Percentiles rank a stretch among this genome's conserved stretches.
Conservation (phyloP, 164 flowering plant genomes). For the Umbellularia californica region DNA sequence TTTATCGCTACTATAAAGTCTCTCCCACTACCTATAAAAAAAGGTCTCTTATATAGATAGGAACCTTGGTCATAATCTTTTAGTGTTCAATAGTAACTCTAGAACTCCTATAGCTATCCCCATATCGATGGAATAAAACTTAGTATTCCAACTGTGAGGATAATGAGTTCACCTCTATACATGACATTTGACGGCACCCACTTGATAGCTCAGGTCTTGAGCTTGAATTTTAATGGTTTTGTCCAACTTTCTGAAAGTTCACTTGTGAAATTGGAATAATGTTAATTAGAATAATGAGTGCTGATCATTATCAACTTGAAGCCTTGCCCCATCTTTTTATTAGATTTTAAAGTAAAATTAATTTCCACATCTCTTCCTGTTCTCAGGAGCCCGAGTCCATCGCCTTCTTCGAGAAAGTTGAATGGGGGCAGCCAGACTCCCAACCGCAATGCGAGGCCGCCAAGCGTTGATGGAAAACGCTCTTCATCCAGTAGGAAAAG, state of each 20-base stretch:
- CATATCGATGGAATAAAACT: no score
- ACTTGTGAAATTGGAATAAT: neutral
- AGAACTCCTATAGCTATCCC: no score
- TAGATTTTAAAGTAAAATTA: neutral
- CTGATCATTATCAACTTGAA: no score
- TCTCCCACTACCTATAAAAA: no score
- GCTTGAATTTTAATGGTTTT: neutral
- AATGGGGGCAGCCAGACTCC: constrained; percentile 30
- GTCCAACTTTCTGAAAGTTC: neutral
- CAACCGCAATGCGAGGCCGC: constrained; percentile 41
- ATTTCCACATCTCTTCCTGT: neutral
- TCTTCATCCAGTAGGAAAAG: constrained; percentile 20
- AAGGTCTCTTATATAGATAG: no score
- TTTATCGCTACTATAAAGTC: no score
- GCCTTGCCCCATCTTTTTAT: no score
- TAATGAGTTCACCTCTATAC: no score
- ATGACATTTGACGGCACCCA: neutral
- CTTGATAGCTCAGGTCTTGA: neutral
- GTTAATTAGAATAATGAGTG: neutral
- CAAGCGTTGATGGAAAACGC: constrained; percentile 48
- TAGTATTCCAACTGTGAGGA: no score
- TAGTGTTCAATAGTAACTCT: no score
- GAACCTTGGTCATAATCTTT: no score
- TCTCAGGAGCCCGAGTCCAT: constrained; percentile 37
- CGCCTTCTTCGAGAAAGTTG: constrained; percentile 51